These are phyloP conservation scores for Umbelopsis sp. DNA, from an alignment of 192 early-diverging fungal genomes.

Conservation along the genomic window DNA sequence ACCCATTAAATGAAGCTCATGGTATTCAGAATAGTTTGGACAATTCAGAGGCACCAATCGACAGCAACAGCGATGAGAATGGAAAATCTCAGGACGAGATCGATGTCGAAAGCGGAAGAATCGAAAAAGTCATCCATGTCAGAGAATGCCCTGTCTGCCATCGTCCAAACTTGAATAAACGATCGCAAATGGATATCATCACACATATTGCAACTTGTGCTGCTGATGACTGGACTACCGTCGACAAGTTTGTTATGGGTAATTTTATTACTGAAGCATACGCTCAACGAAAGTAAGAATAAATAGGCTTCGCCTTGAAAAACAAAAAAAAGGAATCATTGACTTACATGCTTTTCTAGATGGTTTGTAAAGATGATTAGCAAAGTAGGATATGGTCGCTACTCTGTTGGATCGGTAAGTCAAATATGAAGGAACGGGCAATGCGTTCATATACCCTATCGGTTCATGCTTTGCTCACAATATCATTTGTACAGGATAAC, in stretches of 20 bases:
- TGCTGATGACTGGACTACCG: slow-evolving; percentile 54
- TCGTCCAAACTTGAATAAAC: slow-evolving; percentile 42
- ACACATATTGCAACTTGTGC: slow-evolving; percentile 70
- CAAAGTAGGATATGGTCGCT: slow-evolving; percentile 38
- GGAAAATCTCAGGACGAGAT: slow-evolving; percentile 19
- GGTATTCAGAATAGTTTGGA: not conserved
- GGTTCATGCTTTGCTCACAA: not conserved
- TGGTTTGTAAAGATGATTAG: slow-evolving; percentile 23
- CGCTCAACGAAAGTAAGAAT: slow-evolving; percentile 65
- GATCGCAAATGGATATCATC: slow-evolving; percentile 61
- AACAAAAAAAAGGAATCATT: not conserved
- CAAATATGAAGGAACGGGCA: not conserved
- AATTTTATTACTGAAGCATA: slow-evolving; percentile 70
- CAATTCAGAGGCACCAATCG: not conserved
- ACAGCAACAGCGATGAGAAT: not conserved
- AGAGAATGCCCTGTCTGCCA: slow-evolving; percentile 68
- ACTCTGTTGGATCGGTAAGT: slow-evolving; percentile 20
- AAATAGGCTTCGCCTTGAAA: not conserved
- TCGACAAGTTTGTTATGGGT: slow-evolving; percentile 67
- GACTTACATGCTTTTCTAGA: slow-evolving; percentile 8
- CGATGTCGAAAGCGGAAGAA: slow-evolving; percentile 2
- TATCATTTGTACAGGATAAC: slow-evolving; percentile 41
- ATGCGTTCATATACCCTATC: not conserved
- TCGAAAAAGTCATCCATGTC: slow-evolving; percentile 59
- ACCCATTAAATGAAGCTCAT: slow-evolving; percentile 5